Percentiles rank a stretch among this genome's conserved stretches.
Evolutionary conservation across 1,284 basidiomycete genomes (phyloP).

Genomic region (Golubevia pallescens): DNA sequence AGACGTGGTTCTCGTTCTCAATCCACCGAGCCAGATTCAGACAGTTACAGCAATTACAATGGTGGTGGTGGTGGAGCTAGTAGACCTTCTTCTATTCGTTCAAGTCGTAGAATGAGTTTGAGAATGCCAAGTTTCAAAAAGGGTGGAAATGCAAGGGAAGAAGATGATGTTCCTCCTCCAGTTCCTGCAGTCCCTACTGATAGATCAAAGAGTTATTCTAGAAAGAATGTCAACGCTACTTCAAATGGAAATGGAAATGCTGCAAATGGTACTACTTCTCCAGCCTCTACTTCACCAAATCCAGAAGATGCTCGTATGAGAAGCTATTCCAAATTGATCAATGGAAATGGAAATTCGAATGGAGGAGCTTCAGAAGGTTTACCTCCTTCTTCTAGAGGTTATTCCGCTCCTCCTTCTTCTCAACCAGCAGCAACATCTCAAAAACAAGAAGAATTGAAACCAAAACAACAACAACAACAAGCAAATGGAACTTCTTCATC

Average conservation of each 20-base stretch:
- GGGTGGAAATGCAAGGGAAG: not conserved
- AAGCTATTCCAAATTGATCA: not conserved
- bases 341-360: slow-evolving; percentile 2
- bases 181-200: slow-evolving; percentile 4
- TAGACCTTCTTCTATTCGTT: slow-evolving; percentile 13
- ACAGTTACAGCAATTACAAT: too few species aligned
- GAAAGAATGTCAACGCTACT: not conserved
- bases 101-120: slow-evolving; percentile 33
- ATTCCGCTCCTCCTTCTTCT: slow-evolving; percentile 1
- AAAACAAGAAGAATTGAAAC: not conserved
- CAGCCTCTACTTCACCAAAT: not conserved
- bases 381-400: not conserved
- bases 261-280: too few species aligned
- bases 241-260: too few species aligned
- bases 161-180: slow-evolving; percentile 7
- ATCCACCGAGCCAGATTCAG: slow-evolving; percentile 17
- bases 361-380: not conserved
- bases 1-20: slow-evolving; percentile 1
- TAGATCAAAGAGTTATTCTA: not conserved
- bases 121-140: slow-evolving; percentile 20
- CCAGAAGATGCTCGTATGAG: not conserved
- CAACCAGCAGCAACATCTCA: not conserved
- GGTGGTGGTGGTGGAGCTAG: not conserved
- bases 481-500: not conserved
- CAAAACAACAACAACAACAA: not conserved